Base-by-base conservation (phyloP, 331 rosid species). In the Acacia pycnantha region DNA sequence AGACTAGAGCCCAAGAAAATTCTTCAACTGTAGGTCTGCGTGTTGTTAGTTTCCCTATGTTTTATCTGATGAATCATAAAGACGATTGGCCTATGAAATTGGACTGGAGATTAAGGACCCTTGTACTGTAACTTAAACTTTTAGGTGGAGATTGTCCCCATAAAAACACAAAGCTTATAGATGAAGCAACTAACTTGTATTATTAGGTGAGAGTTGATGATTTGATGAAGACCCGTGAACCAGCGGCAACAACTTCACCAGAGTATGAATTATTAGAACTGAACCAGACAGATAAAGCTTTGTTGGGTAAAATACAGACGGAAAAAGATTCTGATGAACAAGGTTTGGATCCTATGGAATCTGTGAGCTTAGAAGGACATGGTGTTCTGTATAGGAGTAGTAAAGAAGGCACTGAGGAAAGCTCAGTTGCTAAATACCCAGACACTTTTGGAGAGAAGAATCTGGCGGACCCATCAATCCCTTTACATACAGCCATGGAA, bases 141-240 rank as follows among this genome's bases (percentile, higher is more conserved):
- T 51, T 19, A 51, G 59, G 21, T 51, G 24, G 11, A 21, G 61
- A 58, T 58, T 56, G 14, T 51, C 24, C 59, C 59, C 9, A 51
- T 18, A 51, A 51, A 19, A 51, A 19, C 22, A 51, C 24, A 2
- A 18, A 51, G 22, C 59, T 22, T 58, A 0, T 24, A 58, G 31
- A 11, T 58, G 66, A 24, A 22, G 19, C 62, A 77, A 85, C 80
- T 59, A 16, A 54, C 66, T 67, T 84, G 72, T 47, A 61, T 80
- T 85, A 65, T 35, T 72, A 96, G 99, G 93, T 93, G 90, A 91
- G 90, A 74, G 95, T 87, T 70, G 35, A 88, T 66, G 98, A 92
- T 84, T 26, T 89, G 48, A 77, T 47, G 54, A 94, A 80, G 65
- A 80, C 70, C 14, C 86, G 81, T 15, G 76, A 22, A 41, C 74